Conservation (phyloP, 2,329 filamentous ascomycete genomes). For the Exserohilum rostratum region DNA sequence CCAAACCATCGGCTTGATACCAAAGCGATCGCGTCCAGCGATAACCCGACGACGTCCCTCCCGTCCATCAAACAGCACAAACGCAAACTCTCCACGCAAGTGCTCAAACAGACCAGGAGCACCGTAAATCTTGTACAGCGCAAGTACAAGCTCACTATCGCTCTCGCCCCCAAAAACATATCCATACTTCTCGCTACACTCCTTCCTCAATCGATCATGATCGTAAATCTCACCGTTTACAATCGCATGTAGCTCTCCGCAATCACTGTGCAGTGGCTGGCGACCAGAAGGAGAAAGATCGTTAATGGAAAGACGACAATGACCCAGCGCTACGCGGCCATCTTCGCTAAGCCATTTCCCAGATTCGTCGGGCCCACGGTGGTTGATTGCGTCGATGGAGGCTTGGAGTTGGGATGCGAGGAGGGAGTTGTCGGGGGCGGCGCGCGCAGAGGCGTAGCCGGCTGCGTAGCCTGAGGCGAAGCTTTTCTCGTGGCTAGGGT, state of each 20-base stretch:
- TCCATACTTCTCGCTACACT: conserved; percentile 32
- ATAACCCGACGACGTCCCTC: conserved; percentile 45
- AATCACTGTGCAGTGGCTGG: conserved; percentile 29
- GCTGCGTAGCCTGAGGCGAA: too few species aligned
- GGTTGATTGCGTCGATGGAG: neutral
- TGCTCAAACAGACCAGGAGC: conserved; percentile 50
- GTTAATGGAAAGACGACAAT: conserved; percentile 31
- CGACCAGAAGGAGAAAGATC: conserved; percentile 25
- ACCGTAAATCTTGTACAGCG: conserved; percentile 55
- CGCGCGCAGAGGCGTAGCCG: too few species aligned
- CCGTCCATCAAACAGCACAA: conserved; percentile 58
- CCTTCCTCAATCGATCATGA: conserved; percentile 52
- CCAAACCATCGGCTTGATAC: conserved; percentile 63
- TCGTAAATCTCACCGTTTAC: conserved; percentile 67
- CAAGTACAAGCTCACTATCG: conserved; percentile 61
- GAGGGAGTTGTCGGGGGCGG: neutral
- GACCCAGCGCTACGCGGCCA: conserved; percentile 25
- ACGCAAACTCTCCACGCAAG: conserved; percentile 61
- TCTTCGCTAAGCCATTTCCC: neutral
- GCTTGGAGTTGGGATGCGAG: neutral
- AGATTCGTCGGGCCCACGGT: neutral
- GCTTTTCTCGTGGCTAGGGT: too few species aligned
- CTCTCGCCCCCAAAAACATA: conserved; percentile 56
- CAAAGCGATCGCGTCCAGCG: conserved; percentile 61
- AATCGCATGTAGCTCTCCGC: conserved; percentile 56